phyloP scores from a whole-genome alignment of 768 basidiomycete genomes.

The Serendipita indica region DNA sequence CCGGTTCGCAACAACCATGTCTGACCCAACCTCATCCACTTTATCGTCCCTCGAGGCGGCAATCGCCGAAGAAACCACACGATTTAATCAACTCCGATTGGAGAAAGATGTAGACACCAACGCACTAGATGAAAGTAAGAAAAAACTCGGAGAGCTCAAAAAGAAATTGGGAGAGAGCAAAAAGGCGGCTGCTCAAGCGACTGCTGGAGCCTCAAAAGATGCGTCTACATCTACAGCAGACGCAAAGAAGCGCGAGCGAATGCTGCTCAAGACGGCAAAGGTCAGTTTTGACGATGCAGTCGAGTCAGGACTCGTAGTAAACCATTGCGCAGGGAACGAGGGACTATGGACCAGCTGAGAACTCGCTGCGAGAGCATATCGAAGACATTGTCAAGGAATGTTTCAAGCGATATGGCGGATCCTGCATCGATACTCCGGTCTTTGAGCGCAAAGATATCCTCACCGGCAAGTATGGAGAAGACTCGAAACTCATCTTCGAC shows the following conservation, averaged over 20 bases:
- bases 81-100: conserved; percentile 45
- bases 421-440: conserved; percentile 92
- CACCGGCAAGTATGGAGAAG: conserved; percentile 95
- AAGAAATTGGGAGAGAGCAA: conserved; percentile 30
- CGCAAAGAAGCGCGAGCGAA: conserved; percentile 48
- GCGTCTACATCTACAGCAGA: conserved; percentile 30
- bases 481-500: conserved; percentile 94
- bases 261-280: conserved; percentile 90
- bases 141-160: conserved; percentile 57
- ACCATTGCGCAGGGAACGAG: conserved; percentile 59
- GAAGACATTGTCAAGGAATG: conserved; percentile 76
- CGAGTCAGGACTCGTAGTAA: conserved; percentile 9
- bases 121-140: conserved; percentile 45
- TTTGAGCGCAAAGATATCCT: conserved; percentile 96
- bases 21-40: neutral
- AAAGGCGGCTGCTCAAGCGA: conserved; percentile 20
- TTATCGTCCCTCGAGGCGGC: conserved; percentile 30
- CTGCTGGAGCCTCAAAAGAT: conserved; percentile 17
- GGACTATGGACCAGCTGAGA: conserved; percentile 86
- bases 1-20: neutral
- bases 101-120: conserved; percentile 37
- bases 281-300: conserved; percentile 30
- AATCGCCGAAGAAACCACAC: conserved; percentile 38
- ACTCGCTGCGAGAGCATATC: conserved; percentile 81
- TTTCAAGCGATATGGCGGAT: conserved; percentile 79